Conservation (phyloP, 1,284 basidiomycete genomes). For the Apiotrichum laibachii region DNA sequence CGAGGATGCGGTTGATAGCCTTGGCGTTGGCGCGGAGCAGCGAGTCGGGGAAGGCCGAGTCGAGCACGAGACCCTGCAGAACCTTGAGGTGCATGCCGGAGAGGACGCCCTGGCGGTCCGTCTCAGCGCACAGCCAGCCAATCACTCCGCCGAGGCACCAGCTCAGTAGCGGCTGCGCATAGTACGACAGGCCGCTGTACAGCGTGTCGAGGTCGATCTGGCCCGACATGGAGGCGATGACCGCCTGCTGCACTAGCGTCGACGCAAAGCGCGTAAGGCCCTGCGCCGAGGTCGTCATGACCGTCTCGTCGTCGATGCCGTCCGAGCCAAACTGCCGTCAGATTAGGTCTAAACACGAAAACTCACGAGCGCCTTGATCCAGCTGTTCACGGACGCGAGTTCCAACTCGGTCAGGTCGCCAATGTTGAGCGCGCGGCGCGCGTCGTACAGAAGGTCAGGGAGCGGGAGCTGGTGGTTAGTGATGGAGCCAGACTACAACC, state of each 20-base stretch:
- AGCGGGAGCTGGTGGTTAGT: constrained; percentile 26
- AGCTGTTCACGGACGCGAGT: constrained; percentile 41
- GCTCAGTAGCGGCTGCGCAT: constrained; percentile 55
- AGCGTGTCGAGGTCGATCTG: constrained; percentile 56
- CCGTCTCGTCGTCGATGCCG: constrained; percentile 51
- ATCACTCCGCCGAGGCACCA: constrained; percentile 56
- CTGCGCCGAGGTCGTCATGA: constrained; percentile 52
- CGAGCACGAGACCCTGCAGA: constrained; percentile 41
- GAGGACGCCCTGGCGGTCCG: constrained; percentile 41
- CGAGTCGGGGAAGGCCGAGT: constrained; percentile 39
- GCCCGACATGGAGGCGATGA: constrained; percentile 51
- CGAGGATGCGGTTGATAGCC: constrained; percentile 31
- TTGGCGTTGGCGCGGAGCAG: constrained; percentile 34
- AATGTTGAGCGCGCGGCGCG: constrained; percentile 39
- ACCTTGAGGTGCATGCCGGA: constrained; percentile 47
- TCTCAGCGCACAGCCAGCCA: constrained; percentile 48
- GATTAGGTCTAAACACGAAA: neutral
- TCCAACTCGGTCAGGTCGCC: constrained; percentile 41
- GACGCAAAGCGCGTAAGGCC: constrained; percentile 52
- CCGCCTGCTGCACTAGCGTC: constrained; percentile 55
- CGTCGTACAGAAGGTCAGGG: constrained; percentile 32
- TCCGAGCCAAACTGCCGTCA: constrained; percentile 46
- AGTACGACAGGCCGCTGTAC: constrained; percentile 55
- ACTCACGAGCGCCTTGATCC: constrained; percentile 49
- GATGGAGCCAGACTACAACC: neutral